Base-by-base conservation (phyloP, 331 rosid genomes). In the Malus hybrid region DNA sequence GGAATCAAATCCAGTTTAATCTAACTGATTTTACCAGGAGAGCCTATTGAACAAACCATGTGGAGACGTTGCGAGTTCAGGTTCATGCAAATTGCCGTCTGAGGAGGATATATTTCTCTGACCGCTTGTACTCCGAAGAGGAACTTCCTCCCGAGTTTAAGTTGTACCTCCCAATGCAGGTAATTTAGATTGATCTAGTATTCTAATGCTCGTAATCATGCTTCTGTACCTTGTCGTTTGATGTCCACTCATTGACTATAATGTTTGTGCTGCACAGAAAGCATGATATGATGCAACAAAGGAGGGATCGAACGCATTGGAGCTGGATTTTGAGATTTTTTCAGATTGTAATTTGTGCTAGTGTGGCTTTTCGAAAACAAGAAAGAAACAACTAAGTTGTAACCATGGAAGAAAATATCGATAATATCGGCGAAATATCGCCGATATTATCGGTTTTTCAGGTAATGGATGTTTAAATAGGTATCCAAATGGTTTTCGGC, bases 1-100 rank as follows among this genome's bases (percentile, higher is more conserved):
- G 97, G 99, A 95, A 95, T 88, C 97, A 92, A 85, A 92, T 95
- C 78, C 99, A 95, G 83, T 85, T 95, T 65, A 92, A 95, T 81
- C 86, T 92, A 29, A 91, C 91, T 46, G 99, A 94, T 83, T 88
- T 94, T 72, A 89, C 92, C 42, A 82, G 91, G 87, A 92, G 93
- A 83, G 99, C 99, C 28, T 90, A 94, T 78, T 97, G 99, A 63
- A 94, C 99, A 20, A 94, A 94, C 73, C 90, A 94, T 74, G 94
- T 89, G 7, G 99, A 94, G 91, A 94, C 96, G 2, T 85, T 92
- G 83, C 89, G 96, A 33, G 99, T 92, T 80, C 99, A 92, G 90
- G 93, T 90, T 70, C 99, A 94, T 76, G 96, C 99, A 36, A 94
- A 94, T 76, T 94, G 97, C 77, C 90, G 96, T 46, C 81, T 92